Base-by-base conservation (phyloP, 768 basidiomycete species). In the Boletus reticuloceps region DNA sequence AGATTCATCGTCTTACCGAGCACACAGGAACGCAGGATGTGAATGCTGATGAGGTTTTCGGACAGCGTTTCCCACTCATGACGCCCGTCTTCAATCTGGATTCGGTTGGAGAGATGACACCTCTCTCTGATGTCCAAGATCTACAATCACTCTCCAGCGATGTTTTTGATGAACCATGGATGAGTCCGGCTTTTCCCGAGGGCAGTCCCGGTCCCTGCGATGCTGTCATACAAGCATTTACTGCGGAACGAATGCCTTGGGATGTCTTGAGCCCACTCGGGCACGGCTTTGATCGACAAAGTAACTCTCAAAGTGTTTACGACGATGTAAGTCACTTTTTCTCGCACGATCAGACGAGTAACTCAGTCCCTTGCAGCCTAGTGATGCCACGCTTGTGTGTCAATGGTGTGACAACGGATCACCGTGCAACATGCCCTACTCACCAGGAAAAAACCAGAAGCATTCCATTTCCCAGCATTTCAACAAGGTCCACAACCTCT, bases 381-480 rank as follows among this genome's bases (percentile, higher is more conserved):
- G 6, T 42, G 19, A 39, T 16, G 4, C 16, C 25, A 12, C 2
- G 16, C 8, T 20, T 41, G 13, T 4, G 5, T 66, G 65, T 34
- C 4, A 20, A 19, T 65, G 64, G 64, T 0, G 4, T 13, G 45
- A n/a, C 6, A 38, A 59, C 19, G 62, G 54, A 11, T 34, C 17
- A 2, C 51, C 46, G 4, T 66, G 65, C 34, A 50, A 54, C 17
- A 17, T 2, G 20, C 1, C 2, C n/a, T 48, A 32, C 41, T 4
- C 16, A 11, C 12, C 22, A 5, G 48, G 42, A 17, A n/a, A n/a
- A n/a, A 55, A 39, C 47, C 9, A 54, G 34, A 65, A 60, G 39
- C 57, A 63, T 1, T 5, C 51, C 27, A n/a, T 67, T 19, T 43
- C 58, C 4, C 47, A 40, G 2, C 65, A 67, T 29, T 49, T 67